Conservation (phyloP, 805 yeast species). For the Metschnikowia lochheadii region DNA sequence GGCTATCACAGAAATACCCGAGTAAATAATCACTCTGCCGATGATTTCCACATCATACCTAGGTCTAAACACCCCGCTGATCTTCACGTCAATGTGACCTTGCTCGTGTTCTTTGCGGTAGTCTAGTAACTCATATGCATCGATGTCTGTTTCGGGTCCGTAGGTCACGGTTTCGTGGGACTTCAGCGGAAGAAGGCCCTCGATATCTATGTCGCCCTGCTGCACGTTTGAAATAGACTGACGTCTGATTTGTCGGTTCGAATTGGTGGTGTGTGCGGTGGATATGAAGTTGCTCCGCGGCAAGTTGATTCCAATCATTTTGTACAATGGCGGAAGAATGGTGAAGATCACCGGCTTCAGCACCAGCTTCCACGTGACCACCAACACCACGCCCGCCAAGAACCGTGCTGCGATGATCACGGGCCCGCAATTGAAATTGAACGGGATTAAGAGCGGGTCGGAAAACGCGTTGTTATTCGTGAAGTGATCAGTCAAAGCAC, state of each 20-base stretch:
- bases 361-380: constrained; percentile 68
- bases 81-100: constrained; percentile 13
- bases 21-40: constrained; percentile 74
- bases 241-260: constrained; percentile 34
- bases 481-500: constrained; percentile 30
- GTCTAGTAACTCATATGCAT: constrained; percentile 38
- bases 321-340: constrained; percentile 58
- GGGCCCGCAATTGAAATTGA: constrained; percentile 4
- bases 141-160: constrained; percentile 39
- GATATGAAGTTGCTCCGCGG: constrained; percentile 37
- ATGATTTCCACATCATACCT: constrained; percentile 73
- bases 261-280: constrained; percentile 32
- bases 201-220: constrained; percentile 10
- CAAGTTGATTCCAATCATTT: constrained; percentile 32
- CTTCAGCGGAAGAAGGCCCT: constrained; percentile 24
- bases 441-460: constrained; percentile 37
- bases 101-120: constrained; percentile 18
- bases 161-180: constrained; percentile 26
- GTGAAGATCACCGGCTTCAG: constrained; percentile 65
- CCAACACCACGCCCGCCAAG: constrained; percentile 55
- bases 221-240: constrained; percentile 37
- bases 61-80: constrained; percentile 49
- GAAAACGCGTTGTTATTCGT: constrained; percentile 14
- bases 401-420: constrained; percentile 41
- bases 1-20: constrained; percentile 67